Percentiles rank a stretch among this genome's conserved stretches.
These are phyloP conservation scores for Teratosphaeriaceae sp. DNA, from an alignment of 2,329 filamentous ascomycete genomes.

Conservation along the genomic window DNA sequence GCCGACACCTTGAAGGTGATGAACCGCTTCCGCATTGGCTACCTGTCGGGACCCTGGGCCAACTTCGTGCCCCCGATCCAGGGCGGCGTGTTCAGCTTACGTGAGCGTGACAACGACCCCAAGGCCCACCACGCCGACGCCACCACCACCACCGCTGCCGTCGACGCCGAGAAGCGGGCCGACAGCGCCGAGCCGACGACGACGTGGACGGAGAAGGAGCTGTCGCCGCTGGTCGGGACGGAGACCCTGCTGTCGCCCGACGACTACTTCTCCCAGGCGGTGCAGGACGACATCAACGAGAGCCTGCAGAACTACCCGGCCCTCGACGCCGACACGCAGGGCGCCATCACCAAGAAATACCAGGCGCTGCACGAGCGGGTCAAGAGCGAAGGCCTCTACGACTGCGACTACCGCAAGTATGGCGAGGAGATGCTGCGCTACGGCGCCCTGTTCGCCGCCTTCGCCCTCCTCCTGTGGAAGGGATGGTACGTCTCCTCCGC, in stretches of 20 bases:
- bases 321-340: slow-evolving; percentile 66
- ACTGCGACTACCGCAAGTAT: slow-evolving; percentile 80
- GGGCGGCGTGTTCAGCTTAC: slow-evolving; percentile 66
- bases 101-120: slow-evolving; percentile 45
- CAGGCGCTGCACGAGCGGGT: slow-evolving; percentile 68
- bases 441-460: slow-evolving; percentile 55
- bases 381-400: slow-evolving; percentile 66
- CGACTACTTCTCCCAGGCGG: neutral
- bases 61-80: slow-evolving; percentile 92
- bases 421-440: slow-evolving; percentile 70
- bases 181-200: slow-evolving; percentile 61
- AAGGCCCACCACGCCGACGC: slow-evolving; percentile 32
- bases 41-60: slow-evolving; percentile 70
- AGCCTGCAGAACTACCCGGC: slow-evolving; percentile 77
- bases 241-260: neutral
- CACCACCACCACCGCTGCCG: slow-evolving; percentile 25
- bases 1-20: slow-evolving; percentile 67
- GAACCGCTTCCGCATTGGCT: slow-evolving; percentile 75
- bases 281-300: neutral
- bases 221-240: neutral
- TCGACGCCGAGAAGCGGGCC: slow-evolving; percentile 42
- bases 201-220: neutral
- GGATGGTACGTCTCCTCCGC: slow-evolving; percentile 54
- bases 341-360: slow-evolving; percentile 71
- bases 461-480: slow-evolving; percentile 43